Percentiles rank a stretch among this genome's conserved stretches.
These are phyloP conservation scores for Chaetomidium leptoderma DNA, from an alignment of 495 filamentous ascomycete species.

Conservation along the genomic window DNA sequence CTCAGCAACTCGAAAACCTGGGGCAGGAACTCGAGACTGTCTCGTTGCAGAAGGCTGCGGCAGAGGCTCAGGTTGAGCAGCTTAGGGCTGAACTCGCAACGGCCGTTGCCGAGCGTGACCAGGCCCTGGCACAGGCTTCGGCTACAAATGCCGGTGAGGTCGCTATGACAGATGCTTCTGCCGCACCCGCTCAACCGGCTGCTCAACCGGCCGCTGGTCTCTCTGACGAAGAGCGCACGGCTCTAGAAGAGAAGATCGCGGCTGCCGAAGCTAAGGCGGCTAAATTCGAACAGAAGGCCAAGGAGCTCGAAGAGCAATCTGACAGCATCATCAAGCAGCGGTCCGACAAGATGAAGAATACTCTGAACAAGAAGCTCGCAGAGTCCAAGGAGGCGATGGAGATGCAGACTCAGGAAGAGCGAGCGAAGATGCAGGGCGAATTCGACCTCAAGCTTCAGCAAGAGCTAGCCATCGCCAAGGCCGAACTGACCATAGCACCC, in stretches of 20 bases:
- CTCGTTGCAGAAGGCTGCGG: slow-evolving; percentile 33
- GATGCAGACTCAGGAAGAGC: slow-evolving; percentile 47
- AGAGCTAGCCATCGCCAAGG: slow-evolving; percentile 53
- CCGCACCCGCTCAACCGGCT: slow-evolving; percentile 6
- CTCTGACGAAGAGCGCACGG: slow-evolving; percentile 50
- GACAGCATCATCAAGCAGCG: slow-evolving; percentile 58
- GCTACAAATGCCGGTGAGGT: slow-evolving; percentile 33
- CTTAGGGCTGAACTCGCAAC: slow-evolving; percentile 42
- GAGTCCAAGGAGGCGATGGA: slow-evolving; percentile 52
- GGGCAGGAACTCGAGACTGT: slow-evolving; percentile 42
- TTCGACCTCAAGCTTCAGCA: slow-evolving; percentile 63
- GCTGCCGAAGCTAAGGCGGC: slow-evolving; percentile 45
- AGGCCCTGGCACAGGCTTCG: slow-evolving; percentile 47
- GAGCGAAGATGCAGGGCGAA: slow-evolving; percentile 55
- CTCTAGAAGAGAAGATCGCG: slow-evolving; percentile 46
- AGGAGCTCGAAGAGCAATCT: slow-evolving; percentile 50
- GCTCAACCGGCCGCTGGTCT: slow-evolving; percentile 24
- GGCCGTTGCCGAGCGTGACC: slow-evolving; percentile 41
- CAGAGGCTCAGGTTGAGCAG: slow-evolving; percentile 46
- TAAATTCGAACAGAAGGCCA: slow-evolving; percentile 53
- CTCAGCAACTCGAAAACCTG: slow-evolving; percentile 58
- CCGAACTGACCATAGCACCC: slow-evolving; percentile 41
- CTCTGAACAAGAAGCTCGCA: slow-evolving; percentile 63
- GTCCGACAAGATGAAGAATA: slow-evolving; percentile 66
- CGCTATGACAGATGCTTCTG: slow-evolving; percentile 34